These are phyloP conservation scores for Trametes coccinea DNA, from an alignment of 768 basidiomycete species.

Conservation along the genomic window DNA sequence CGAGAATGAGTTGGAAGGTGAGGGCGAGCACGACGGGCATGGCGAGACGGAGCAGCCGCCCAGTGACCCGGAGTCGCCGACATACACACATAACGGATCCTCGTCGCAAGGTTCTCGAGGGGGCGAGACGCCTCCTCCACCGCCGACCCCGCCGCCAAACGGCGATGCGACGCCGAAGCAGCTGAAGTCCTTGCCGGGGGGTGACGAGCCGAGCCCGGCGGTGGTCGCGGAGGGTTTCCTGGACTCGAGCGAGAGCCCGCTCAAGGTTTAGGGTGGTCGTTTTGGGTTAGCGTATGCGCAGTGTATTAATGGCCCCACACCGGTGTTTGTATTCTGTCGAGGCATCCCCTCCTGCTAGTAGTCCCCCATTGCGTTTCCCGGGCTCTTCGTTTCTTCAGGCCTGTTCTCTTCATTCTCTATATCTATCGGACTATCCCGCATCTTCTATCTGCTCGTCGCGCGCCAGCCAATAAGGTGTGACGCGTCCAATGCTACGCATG, in stretches of 20 bases:
- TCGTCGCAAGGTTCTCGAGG: conserved; percentile 33
- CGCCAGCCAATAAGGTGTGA: no score
- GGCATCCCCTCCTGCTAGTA: conserved; percentile 12
- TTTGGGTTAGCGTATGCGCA: conserved; percentile 20
- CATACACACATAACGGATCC: conserved; percentile 13
- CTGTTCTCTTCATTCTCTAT: not conserved
- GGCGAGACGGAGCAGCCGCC: conserved; percentile 28
- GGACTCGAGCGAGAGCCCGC: conserved; percentile 64
- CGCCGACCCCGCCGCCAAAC: conserved; percentile 46
- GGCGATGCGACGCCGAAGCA: conserved; percentile 52
- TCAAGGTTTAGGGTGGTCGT: conserved; percentile 34
- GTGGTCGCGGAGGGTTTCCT: conserved; percentile 64
- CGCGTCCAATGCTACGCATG: not conserved
- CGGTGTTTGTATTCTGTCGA: conserved; percentile 19
- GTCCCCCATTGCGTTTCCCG: not conserved
- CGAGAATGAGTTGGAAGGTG: conserved; percentile 33
- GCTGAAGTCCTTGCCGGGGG: conserved; percentile 48
- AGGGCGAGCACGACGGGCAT: conserved; percentile 37
- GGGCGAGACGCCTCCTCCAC: conserved; percentile 44
- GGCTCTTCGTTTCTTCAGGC: not conserved
- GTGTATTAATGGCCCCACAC: conserved; percentile 19
- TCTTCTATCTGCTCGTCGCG: not conserved
- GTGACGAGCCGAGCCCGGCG: conserved; percentile 54
- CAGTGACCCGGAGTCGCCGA: conserved; percentile 19
- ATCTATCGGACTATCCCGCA: conserved; percentile 12